Conservation (phyloP, 495 filamentous ascomycete genomes). For the Thermothielavioides terrestris region DNA sequence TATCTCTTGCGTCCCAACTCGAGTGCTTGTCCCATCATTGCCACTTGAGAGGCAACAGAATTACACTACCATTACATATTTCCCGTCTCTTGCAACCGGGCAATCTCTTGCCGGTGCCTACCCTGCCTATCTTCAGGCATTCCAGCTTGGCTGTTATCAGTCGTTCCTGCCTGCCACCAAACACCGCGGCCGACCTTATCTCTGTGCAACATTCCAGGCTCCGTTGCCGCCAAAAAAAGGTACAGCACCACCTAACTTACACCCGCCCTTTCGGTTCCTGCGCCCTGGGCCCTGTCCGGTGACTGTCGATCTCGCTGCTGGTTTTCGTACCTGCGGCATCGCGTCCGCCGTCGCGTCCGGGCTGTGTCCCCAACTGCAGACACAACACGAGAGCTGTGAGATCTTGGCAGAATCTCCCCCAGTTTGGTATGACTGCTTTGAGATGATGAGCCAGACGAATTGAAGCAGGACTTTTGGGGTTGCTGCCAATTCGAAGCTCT, state of each 20-base stretch:
- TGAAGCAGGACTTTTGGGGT: too few species aligned
- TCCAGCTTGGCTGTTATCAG: slow-evolving; percentile 19
- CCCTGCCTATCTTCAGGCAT: slow-evolving; percentile 20
- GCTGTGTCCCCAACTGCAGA: too few species aligned
- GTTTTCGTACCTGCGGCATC: background rate
- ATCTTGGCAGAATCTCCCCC: too few species aligned
- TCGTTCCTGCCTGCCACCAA: slow-evolving; percentile 16
- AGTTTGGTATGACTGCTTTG: too few species aligned
- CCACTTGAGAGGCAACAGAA: too few species aligned
- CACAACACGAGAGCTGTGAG: too few species aligned
- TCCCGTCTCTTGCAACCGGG: too few species aligned
- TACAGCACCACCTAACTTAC: background rate
- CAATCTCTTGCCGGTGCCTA: too few species aligned
- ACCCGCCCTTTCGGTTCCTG: slow-evolving; percentile 1
- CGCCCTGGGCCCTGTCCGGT: background rate
- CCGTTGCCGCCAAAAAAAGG: slow-evolving; percentile 8
- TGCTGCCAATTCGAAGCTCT: too few species aligned
- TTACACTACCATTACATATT: too few species aligned
- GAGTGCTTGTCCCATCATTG: background rate
- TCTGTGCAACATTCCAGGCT: slow-evolving; percentile 17
- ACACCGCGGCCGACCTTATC: slow-evolving; percentile 21
- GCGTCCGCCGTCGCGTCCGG: too few species aligned
- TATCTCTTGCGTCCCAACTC: background rate
- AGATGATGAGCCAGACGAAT: too few species aligned
- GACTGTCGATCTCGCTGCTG: slow-evolving; percentile 1